Evolutionary conservation across 306 rosid species (phyloP).

Genomic region (Prunus persica): Prunus_persica_NCBIv2 NC_034014.1:12412501-12413000

Average conservation of each 20-base stretch:
- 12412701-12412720: conserved; percentile 43
- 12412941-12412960: conserved; percentile 12
- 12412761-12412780: conserved; percentile 72
- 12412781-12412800: conserved; percentile 58
- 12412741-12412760: conserved; percentile 62
- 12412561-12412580: no score
- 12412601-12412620: no score
- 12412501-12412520: no score
- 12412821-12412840: conserved; percentile 82
- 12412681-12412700: neutral
- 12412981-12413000: conserved; percentile 19
- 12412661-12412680: neutral
- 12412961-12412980: conserved; percentile 11
- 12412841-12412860: conserved; percentile 50
- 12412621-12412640: neutral
- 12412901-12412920: conserved; percentile 9
- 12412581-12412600: no score
- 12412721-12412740: conserved; percentile 61
- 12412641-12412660: neutral
- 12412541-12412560: no score
- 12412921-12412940: conserved; percentile 6
- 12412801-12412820: conserved; percentile 81
- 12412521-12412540: no score
- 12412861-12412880: neutral
- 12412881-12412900: neutral